These are phyloP conservation scores for Phytophthora pluvialis DNA, from an alignment of 352 stramenopile genomes.

Conservation along the genomic window DNA sequence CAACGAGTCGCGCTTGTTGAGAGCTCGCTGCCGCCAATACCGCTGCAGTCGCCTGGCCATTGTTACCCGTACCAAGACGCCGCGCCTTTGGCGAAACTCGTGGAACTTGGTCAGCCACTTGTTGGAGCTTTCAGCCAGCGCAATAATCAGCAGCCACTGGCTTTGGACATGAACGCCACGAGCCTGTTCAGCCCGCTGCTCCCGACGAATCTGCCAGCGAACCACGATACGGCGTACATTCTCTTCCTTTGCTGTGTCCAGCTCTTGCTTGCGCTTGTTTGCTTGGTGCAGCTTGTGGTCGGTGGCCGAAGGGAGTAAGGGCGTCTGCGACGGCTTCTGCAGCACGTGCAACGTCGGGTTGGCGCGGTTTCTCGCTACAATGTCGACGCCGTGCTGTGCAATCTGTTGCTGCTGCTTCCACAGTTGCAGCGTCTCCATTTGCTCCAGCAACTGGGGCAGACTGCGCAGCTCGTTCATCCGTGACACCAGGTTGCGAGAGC, in stretches of 20 bases:
- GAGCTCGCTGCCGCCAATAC: constrained; percentile 52
- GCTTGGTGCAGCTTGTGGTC: constrained; percentile 60
- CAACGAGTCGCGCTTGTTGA: constrained; percentile 35
- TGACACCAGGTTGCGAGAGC: constrained; percentile 55
- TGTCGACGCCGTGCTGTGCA: constrained; percentile 50
- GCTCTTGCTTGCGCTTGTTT: constrained; percentile 56
- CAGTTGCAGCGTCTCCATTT: constrained; percentile 44
- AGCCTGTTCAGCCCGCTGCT: constrained; percentile 40
- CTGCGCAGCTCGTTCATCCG: constrained; percentile 64
- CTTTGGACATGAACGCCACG: constrained; percentile 51
- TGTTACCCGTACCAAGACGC: constrained; percentile 40
- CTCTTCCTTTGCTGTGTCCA: constrained; percentile 52
- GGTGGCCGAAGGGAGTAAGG: constrained; percentile 57
- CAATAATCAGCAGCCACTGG: constrained; percentile 63
- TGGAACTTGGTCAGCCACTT: constrained; percentile 54
- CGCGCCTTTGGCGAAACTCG: constrained; percentile 48
- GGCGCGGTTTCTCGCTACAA: constrained; percentile 58
- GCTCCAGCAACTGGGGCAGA: constrained; percentile 57
- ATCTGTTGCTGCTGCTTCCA: constrained; percentile 51
- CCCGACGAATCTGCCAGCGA: constrained; percentile 59
- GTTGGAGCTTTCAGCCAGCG: constrained; percentile 40
- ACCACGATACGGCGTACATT: constrained; percentile 44
- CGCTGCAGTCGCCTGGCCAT: constrained; percentile 65
- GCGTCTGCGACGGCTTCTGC: constrained; percentile 58
- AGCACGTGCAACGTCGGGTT: constrained; percentile 43